Conservation (phyloP, 495 filamentous ascomycete species). For the Polyplosphaeria fusca region DNA sequence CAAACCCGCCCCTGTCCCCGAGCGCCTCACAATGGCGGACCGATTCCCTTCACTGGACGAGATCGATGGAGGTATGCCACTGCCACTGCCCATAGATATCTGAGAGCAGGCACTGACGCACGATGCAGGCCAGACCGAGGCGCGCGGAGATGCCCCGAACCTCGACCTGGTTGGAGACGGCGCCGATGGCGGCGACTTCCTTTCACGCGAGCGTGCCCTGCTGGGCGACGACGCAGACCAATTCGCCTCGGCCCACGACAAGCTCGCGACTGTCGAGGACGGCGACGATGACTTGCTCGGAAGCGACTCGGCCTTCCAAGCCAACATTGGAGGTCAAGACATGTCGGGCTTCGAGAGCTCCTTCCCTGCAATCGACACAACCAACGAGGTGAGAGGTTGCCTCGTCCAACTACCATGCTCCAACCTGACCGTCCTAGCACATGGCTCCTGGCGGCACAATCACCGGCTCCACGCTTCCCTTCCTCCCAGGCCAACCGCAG, state of each 20-base stretch:
- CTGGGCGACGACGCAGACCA: conserved; percentile 90
- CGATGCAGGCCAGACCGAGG: conserved; percentile 58
- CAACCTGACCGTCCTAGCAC: too few species aligned
- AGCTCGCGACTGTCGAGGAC: conserved; percentile 54
- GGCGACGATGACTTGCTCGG: conserved; percentile 71
- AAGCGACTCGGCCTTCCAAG: conserved; percentile 48
- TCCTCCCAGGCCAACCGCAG: conserved; percentile 61
- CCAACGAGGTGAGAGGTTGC: conserved; percentile 77
- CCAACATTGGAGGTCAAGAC: conserved; percentile 46
- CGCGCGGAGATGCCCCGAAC: conserved; percentile 38
- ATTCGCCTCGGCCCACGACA: conserved; percentile 79
- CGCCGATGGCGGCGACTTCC: conserved; percentile 68
- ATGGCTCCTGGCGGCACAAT: conserved; percentile 86
- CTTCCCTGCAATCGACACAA: conserved; percentile 77
- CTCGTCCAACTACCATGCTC: too few species aligned
- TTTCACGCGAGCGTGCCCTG: conserved; percentile 79
- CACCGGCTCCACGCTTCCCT: conserved; percentile 70
- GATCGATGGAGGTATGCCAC: conserved; percentile 83
- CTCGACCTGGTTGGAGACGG: conserved; percentile 45
- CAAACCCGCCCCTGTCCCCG: too few species aligned
- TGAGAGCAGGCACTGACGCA: conserved; percentile 8
- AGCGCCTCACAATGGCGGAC: conserved; percentile 85
- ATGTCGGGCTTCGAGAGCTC: conserved; percentile 77
- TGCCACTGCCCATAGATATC: too few species aligned
- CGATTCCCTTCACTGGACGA: conserved; percentile 96